Evolutionary conservation across 2,329 filamentous ascomycete species (phyloP).

Genomic region (Aspergillus sp.): DNA sequence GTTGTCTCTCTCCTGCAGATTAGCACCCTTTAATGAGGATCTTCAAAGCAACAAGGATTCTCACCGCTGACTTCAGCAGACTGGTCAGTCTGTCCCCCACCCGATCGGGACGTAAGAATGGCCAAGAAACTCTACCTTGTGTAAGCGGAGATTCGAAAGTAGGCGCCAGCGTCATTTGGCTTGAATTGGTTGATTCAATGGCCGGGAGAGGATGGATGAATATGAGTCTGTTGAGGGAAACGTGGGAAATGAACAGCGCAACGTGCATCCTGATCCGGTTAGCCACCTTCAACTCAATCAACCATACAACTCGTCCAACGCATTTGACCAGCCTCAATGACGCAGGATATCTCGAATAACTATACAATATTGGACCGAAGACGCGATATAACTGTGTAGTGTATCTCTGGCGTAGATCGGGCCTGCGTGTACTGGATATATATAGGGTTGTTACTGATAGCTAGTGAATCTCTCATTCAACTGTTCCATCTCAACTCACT

Average conservation of each 20-base stretch:
- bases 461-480: too few relatives aligned
- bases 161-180: background rate
- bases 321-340: background rate
- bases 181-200: too few relatives aligned
- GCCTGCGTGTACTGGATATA: background rate
- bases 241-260: too few relatives aligned
- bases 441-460: background rate
- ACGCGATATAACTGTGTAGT: background rate
- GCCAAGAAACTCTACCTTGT: background rate
- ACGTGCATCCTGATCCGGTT: too few relatives aligned
- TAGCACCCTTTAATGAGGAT: too few relatives aligned
- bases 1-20: too few relatives aligned
- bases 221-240: too few relatives aligned
- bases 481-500: background rate
- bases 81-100: background rate
- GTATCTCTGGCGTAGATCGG: background rate
- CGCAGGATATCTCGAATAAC: background rate
- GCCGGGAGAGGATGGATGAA: too few relatives aligned
- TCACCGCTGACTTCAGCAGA: too few relatives aligned
- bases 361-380: background rate
- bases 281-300: too few relatives aligned
- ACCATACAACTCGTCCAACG: too few relatives aligned
- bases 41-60: too few relatives aligned
- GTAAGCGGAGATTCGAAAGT: background rate
- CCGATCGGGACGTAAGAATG: background rate